A percentile compares a stretch with the other conserved stretches of the same genome.
phyloP scores from a whole-genome alignment of 164 flowering plant genomes.

The Vitis rotundifolia region DNA sequence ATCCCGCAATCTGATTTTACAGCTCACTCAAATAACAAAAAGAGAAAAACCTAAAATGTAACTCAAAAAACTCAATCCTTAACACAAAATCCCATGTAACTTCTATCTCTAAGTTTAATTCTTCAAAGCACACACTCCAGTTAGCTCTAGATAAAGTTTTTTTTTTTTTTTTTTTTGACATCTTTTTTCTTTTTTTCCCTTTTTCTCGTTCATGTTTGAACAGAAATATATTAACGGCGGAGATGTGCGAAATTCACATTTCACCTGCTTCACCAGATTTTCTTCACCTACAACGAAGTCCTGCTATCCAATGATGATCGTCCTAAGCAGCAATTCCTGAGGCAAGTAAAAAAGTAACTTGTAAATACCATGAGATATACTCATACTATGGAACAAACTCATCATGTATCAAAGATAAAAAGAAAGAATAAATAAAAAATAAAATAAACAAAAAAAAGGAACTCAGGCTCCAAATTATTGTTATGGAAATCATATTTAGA shows the following conservation, averaged over 20 bases:
- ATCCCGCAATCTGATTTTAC: constrained; percentile 55
- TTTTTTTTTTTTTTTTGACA: neutral
- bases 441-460: neutral
- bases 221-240: constrained; percentile 15
- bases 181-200: too few relatives aligned
- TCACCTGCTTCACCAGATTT: constrained; percentile 32
- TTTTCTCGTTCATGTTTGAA: neutral
- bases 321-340: constrained; percentile 45
- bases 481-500: neutral
- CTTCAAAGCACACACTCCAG: constrained; percentile 29
- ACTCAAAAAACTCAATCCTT: constrained; percentile 35
- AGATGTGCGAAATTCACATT: constrained; percentile 21
- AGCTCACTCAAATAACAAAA: constrained; percentile 42
- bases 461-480: neutral
- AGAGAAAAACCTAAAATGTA: constrained; percentile 17
- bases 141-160: constrained; percentile 30
- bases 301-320: constrained; percentile 14
- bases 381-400: neutral
- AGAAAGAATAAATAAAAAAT: neutral
- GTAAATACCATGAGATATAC: constrained; percentile 4
- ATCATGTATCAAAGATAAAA: neutral
- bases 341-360: constrained; percentile 1
- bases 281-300: constrained; percentile 25
- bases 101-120: constrained; percentile 25
- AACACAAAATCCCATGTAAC: constrained; percentile 35